These are phyloP conservation scores for Cyberlindnera sargentensis DNA, from an alignment of 805 yeast species.

Conservation along the genomic window DNA sequence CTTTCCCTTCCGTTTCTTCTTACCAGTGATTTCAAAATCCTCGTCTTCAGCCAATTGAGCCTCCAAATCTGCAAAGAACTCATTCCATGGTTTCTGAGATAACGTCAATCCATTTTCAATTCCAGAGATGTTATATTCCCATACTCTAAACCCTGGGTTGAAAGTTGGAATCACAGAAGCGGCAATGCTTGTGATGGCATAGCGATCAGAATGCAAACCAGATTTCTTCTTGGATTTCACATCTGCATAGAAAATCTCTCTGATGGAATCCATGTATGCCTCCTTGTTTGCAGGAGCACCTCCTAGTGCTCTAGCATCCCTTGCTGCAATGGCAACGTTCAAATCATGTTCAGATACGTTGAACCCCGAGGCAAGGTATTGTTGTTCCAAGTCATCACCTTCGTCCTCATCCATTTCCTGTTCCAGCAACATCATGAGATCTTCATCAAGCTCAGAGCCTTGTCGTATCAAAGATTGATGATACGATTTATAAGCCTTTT, in stretches of 20 bases:
- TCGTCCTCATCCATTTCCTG: constrained; percentile 5
- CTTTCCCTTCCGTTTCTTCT: constrained; percentile 19
- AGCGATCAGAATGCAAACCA: constrained; percentile 46
- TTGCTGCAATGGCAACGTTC: constrained; percentile 27
- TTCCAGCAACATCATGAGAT: constrained; percentile 4
- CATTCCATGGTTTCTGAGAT: constrained; percentile 45
- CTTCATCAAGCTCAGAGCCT: constrained; percentile 26
- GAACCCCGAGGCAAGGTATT: constrained; percentile 14
- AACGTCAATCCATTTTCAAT: constrained; percentile 24
- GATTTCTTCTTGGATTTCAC: constrained; percentile 19
- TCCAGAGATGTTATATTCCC: constrained; percentile 76
- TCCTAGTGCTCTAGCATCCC: constrained; percentile 39
- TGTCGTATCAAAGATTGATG: constrained; percentile 14
- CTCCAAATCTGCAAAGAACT: constrained; percentile 46
- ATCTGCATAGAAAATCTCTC: constrained; percentile 45
- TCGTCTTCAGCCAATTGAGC: constrained; percentile 17
- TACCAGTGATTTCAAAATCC: constrained; percentile 1
- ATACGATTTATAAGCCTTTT: constrained; percentile 49
- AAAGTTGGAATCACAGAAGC: constrained; percentile 80
- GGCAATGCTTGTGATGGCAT: constrained; percentile 60
- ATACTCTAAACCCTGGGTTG: constrained; percentile 74
- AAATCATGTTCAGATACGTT: constrained; percentile 16
- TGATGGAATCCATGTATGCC: constrained; percentile 48
- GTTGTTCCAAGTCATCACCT: constrained; percentile 20
- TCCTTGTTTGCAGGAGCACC: constrained; percentile 66